Evolutionary conservation across 805 yeast species (phyloP).

Genomic region (Pichia cephalocereana): DNA sequence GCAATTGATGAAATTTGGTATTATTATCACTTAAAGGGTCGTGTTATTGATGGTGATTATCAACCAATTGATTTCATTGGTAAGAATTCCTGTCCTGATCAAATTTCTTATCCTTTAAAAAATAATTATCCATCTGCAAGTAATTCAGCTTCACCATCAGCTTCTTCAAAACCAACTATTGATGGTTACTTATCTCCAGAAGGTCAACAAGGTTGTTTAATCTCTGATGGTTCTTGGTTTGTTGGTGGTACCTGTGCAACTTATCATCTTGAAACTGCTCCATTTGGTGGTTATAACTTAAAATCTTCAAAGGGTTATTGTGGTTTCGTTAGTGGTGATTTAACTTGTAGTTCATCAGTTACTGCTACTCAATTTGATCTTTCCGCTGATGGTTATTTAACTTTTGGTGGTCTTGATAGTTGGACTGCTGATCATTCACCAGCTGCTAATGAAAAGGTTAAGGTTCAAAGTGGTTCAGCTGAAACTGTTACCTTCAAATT

Average conservation of each 20-base stretch:
- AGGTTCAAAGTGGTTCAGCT: not conserved
- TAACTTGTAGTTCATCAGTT: not conserved
- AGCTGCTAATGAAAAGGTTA: slow-evolving; percentile 11
- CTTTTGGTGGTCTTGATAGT: slow-evolving; percentile 49
- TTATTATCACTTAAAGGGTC: slow-evolving; percentile 65
- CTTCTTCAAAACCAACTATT: slow-evolving; percentile 24
- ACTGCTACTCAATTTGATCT: not conserved
- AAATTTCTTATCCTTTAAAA: slow-evolving; percentile 65
- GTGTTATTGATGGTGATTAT: slow-evolving; percentile 57
- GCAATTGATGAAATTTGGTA: slow-evolving; percentile 68
- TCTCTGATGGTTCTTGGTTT: slow-evolving; percentile 81
- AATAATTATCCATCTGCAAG: slow-evolving; percentile 27
- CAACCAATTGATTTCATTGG: slow-evolving; percentile 49
- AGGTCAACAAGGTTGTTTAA: slow-evolving; percentile 65
- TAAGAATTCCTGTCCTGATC: slow-evolving; percentile 53
- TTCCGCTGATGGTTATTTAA: slow-evolving; percentile 20
- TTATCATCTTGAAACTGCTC: slow-evolving; percentile 45
- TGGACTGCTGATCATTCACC: slow-evolving; percentile 50
- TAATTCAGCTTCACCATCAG: slow-evolving; percentile 19
- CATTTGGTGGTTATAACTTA: slow-evolving; percentile 62
- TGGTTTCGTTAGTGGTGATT: slow-evolving; percentile 31
- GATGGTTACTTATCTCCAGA: slow-evolving; percentile 43
- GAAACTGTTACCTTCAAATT: not conserved
- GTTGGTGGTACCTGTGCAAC: slow-evolving; percentile 77
- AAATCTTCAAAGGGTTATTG: slow-evolving; percentile 69